Base-by-base conservation (phyloP, 148 eudicot genomes). In the Silene uniflora region DNA sequence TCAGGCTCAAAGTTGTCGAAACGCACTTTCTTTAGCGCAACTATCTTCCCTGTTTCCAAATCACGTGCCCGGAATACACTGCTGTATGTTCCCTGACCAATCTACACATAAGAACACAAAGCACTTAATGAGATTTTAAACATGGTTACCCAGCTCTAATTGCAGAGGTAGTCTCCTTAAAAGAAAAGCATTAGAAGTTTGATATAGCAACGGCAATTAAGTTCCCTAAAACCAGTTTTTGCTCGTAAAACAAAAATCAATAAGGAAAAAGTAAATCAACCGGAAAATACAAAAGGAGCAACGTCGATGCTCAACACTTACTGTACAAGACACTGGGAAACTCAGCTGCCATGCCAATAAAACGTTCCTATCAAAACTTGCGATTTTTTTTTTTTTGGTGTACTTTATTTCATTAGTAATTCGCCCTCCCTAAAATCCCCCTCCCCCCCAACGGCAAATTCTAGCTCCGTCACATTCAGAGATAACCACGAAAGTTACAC, bases 1-100 rank as follows among this genome's bases (percentile, higher is more conserved):
- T 93, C 97, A 1, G 95, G 98, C 84, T 91, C 95, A 81, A 90
- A 90, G 76, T 91, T 90, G 82, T 93, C 97, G n/a, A 93, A 91
- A n/a, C 98, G 84, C 19, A 93, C 98, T 80, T 93, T 93, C 88
- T 93, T 93, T 81, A 93, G 49, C 56, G 98, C 97, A 60, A 93
- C 97, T 72, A 89, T 91, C 84, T 80, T 90, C 66, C 97, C 98
- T 0, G 83, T 84, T 76, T 85, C 90, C 22, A 85, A 74, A 14
- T 91, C 90, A 46, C 91, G 89, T 42, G 93, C 98, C 23, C 97
- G 86, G 73, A 90, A 91, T 24, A 93, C 97, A 18, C 89, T 90
- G 83, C 97, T 93, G 42, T 93, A 93, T 70, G 98, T 93, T 25
- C 97, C 98, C 73, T 89, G 95, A 60, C 97, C 98, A 73, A 93